Base-by-base conservation (phyloP, 1,139 yeast species). In the Yamadazyma atlantica region DNA sequence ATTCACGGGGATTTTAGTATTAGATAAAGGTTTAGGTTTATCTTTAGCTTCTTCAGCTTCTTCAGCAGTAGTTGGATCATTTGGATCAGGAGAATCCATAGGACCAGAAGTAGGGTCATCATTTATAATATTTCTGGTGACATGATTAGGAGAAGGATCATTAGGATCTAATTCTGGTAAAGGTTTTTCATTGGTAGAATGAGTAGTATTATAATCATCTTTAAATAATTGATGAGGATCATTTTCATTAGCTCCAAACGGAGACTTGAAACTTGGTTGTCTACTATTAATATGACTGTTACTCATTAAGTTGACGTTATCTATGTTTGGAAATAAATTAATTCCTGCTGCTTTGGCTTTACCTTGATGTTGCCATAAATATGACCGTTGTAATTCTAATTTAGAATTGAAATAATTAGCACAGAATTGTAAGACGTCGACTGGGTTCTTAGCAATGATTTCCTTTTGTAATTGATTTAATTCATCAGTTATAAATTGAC, bases 381-480 rank as follows among this genome's bases (percentile, higher is more conserved):
- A 72, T 29, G 67, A 56, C 55, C 89, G 71, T 55, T 82, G 86
- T 29, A 75, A 70, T 48, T 78, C 82, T 43, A 85, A 64, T 46
- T 81, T 77, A 36, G 70, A 58, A 53, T 75, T 75, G 65, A 85
- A 85, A 60, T 81, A 82, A 56, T 80, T 76, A 44, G 86, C 84
- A 53, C 90, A 82, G 61, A 84, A 85, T 57, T 85, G 90, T 44
- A 85, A 60, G 22, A 84, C 67, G 55, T 85, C 90, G 14, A 67
- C 59, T 2, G 95, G 95, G 50, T 81, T 77, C 51, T 79, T 76
- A 38, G 73, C 66, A 38, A 71, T 66, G 44, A 85, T 69, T 57
- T 82, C 87, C 52, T 70, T 73, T 58, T 80, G 82, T 57, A 82
- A 78, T 45, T 70, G 78, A 52, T 75, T 75, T 59, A 83, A 70